Conservation (phyloP, 2,329 filamentous ascomycete species). For the Teratosphaeria destructans region DNA sequence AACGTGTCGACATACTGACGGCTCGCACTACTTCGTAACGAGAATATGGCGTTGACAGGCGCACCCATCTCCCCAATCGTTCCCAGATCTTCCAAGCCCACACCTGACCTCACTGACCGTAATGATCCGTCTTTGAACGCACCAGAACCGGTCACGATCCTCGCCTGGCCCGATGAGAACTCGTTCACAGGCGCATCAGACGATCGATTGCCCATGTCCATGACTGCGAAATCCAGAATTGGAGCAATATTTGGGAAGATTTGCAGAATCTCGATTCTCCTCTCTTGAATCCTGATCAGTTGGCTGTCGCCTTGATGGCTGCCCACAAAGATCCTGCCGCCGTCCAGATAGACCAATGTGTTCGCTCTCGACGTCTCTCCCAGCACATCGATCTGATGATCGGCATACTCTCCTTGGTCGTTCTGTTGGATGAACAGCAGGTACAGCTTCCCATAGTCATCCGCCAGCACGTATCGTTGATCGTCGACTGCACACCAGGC, state of each 20-base stretch:
- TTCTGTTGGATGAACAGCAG: conserved; percentile 68
- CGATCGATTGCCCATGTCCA: conserved; percentile 86
- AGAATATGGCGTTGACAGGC: conserved; percentile 25
- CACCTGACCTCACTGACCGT: conserved; percentile 83
- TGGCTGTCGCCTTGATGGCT: conserved; percentile 92
- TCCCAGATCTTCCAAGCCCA: conserved; percentile 76
- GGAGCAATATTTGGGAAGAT: conserved; percentile 77
- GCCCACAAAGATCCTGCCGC: conserved; percentile 68
- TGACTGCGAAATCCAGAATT: conserved; percentile 85
- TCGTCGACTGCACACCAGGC: conserved; percentile 80
- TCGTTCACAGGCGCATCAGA: conserved; percentile 72
- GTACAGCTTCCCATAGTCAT: conserved; percentile 80
- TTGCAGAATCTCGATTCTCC: conserved; percentile 59
- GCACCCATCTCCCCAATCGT: conserved; percentile 64
- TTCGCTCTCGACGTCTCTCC: conserved; percentile 65
- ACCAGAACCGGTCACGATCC: conserved; percentile 86
- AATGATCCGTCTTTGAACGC: conserved; percentile 81
- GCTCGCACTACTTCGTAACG: conserved; percentile 63
- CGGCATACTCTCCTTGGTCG: conserved; percentile 54
- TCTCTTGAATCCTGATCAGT: conserved; percentile 51
- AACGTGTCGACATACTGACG: conserved; percentile 60
- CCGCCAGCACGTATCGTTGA: conserved; percentile 74
- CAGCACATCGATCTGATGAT: conserved; percentile 60
- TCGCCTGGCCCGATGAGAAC: conserved; percentile 88
- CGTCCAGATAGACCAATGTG: conserved; percentile 65